Conservation (phyloP, 352 stramenopile genomes). For the Phytophthora pistaciae region DNA sequence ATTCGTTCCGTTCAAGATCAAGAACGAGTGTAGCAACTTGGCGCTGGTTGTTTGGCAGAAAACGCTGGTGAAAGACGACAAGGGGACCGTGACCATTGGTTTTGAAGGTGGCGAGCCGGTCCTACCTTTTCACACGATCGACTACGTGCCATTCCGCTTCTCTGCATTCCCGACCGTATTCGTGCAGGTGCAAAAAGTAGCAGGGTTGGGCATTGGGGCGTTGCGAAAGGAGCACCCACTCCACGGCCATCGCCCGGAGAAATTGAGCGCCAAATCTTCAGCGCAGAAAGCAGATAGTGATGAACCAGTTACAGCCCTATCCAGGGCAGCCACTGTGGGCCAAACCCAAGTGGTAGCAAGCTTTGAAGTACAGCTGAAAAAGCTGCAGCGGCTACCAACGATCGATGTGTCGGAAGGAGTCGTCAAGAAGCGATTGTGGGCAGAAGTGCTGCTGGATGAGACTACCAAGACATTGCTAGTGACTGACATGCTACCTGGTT, state of each 20-base stretch:
- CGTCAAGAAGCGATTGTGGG: slow-evolving; percentile 71
- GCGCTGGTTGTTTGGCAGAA: slow-evolving; percentile 87
- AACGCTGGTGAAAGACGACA: slow-evolving; percentile 63
- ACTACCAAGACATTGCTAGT: slow-evolving; percentile 84
- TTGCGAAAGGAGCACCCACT: slow-evolving; percentile 37
- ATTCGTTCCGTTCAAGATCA: slow-evolving; percentile 83
- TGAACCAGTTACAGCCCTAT: slow-evolving; percentile 26
- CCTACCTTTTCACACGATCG: slow-evolving; percentile 80
- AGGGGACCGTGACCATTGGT: slow-evolving; percentile 46
- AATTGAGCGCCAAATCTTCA: slow-evolving; percentile 13
- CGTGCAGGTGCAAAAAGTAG: slow-evolving; percentile 78
- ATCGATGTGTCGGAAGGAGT: slow-evolving; percentile 79
- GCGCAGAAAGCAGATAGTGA: slow-evolving; percentile 6
- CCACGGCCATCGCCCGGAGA: slow-evolving; percentile 19
- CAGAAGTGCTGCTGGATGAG: slow-evolving; percentile 81
- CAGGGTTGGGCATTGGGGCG: slow-evolving; percentile 48
- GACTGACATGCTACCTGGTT: slow-evolving; percentile 82
- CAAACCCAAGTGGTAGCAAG: slow-evolving; percentile 62
- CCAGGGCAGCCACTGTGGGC: slow-evolving; percentile 26
- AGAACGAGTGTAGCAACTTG: slow-evolving; percentile 85
- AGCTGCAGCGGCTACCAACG: slow-evolving; percentile 81
- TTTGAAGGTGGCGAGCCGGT: slow-evolving; percentile 79
- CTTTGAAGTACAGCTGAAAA: slow-evolving; percentile 87
- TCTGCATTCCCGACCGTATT: slow-evolving; percentile 70
- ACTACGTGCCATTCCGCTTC: slow-evolving; percentile 83